Percentiles rank a stretch among this genome's conserved stretches.
phyloP scores from a whole-genome alignment of 345 rosid genomes.

The Moringa oleifera region DNA sequence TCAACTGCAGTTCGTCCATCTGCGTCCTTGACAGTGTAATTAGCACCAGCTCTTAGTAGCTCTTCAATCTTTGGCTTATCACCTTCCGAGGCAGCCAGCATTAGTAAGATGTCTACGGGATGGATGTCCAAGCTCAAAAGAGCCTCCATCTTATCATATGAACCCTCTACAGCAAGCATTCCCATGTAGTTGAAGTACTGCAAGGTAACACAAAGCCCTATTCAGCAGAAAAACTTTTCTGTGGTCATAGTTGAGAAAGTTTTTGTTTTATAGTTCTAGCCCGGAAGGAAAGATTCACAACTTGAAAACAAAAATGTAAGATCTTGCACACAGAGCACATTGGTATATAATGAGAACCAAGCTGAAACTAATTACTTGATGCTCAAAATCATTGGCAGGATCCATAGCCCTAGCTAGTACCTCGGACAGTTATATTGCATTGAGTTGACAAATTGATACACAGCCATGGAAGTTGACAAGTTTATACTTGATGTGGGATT shows the following conservation, averaged over 20 bases:
- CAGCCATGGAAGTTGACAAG: no score
- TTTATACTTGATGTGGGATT: no score
- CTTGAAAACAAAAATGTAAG: no score
- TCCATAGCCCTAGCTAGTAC: no score
- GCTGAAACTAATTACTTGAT: no score
- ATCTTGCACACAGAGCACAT: no score
- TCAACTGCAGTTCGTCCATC: conserved; percentile 78
- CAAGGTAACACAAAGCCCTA: conserved; percentile 15
- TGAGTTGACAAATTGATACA: no score
- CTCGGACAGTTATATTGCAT: no score
- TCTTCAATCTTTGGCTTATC: conserved; percentile 89
- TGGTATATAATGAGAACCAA: no score
- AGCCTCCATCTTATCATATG: conserved; percentile 90
- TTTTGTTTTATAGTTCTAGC: no score
- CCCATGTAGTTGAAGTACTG: conserved; percentile 98
- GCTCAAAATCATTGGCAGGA: no score
- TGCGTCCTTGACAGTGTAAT: conserved; percentile 51
- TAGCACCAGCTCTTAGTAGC: conserved; percentile 77
- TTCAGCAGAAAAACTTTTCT: neutral
- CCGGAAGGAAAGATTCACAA: no score
- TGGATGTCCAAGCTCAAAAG: conserved; percentile 69
- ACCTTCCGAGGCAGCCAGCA: conserved; percentile 85
- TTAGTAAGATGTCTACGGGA: conserved; percentile 72
- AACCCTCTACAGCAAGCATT: conserved; percentile 89
- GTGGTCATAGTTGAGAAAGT: neutral